A percentile compares a stretch with the other conserved stretches of the same genome.
Evolutionary conservation across 805 yeast species (phyloP).

Genomic region (Kodamaea kaohsiungensis): DNA sequence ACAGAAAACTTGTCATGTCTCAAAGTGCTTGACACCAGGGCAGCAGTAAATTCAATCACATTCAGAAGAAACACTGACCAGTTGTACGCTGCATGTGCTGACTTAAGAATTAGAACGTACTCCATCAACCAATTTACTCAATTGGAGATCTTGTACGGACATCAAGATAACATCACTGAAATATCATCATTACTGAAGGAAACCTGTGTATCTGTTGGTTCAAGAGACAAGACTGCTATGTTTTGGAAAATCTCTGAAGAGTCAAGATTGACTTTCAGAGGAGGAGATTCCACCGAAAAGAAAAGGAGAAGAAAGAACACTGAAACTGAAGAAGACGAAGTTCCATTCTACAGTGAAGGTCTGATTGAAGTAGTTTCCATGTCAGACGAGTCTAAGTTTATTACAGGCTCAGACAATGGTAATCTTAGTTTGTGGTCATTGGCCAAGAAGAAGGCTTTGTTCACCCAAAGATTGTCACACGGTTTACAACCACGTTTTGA

Average conservation of each 20-base stretch:
- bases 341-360: conserved; percentile 67
- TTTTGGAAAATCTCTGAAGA: conserved; percentile 97
- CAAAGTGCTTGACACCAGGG: conserved; percentile 75
- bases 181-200: conserved; percentile 81
- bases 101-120: conserved; percentile 84
- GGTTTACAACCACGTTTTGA: conserved; percentile 58
- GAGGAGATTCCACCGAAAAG: conserved; percentile 66
- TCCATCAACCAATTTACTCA: conserved; percentile 85
- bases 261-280: conserved; percentile 88
- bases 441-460: conserved; percentile 85
- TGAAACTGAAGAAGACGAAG: conserved; percentile 17
- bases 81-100: conserved; percentile 90
- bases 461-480: conserved; percentile 69
- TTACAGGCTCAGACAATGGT: conserved; percentile 96
- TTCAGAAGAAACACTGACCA: conserved; percentile 84
- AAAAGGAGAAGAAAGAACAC: conserved; percentile 30
- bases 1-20: conserved; percentile 73
- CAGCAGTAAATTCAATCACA: conserved; percentile 68
- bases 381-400: conserved; percentile 90
- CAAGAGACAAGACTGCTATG: conserved; percentile 93
- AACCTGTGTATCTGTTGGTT: conserved; percentile 93
- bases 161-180: conserved; percentile 86
- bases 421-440: conserved; percentile 86
- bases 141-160: conserved; percentile 90
- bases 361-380: conserved; percentile 86